A percentile compares a stretch with the other conserved stretches of the same genome.
Conservation (phyloP, 805 yeast species). For the Danielia reshetovae region DNA sequence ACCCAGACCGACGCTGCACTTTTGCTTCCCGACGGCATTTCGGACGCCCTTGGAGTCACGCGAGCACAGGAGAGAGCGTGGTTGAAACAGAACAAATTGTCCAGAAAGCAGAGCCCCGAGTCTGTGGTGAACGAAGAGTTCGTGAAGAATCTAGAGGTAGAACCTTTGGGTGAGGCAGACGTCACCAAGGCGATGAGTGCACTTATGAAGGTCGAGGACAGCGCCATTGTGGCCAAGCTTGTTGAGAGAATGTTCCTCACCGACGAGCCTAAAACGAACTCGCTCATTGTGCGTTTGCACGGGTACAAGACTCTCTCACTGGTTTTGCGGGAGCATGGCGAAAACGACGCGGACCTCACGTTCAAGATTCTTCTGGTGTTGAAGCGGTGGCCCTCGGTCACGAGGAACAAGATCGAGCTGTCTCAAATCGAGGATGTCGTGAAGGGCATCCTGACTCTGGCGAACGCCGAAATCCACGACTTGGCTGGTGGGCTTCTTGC, state of each 20-base stretch:
- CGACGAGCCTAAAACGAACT: constrained; percentile 46
- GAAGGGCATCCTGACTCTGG: constrained; percentile 30
- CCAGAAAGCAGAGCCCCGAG: constrained; percentile 43
- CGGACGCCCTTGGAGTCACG: constrained; percentile 82
- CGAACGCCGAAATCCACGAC: constrained; percentile 24
- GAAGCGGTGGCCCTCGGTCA: constrained; percentile 50
- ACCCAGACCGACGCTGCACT: constrained; percentile 92
- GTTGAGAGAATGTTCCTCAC: constrained; percentile 63
- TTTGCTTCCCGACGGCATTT: constrained; percentile 72
- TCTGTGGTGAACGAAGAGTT: constrained; percentile 61
- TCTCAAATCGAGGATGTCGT: constrained; percentile 70
- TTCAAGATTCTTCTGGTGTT: constrained; percentile 54
- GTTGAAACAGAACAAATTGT: constrained; percentile 56
- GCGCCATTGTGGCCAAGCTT: constrained; percentile 58
- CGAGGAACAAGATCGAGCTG: constrained; percentile 71
- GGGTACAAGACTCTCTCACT: constrained; percentile 79
- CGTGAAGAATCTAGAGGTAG: constrained; percentile 54
- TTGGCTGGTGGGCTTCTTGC: constrained; percentile 46
- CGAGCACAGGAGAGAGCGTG: constrained; percentile 66
- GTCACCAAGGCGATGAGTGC: constrained; percentile 79
- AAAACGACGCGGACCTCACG: constrained; percentile 39
- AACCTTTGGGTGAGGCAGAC: constrained; percentile 50
- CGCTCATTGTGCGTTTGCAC: constrained; percentile 68
- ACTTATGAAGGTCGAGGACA: constrained; percentile 71
- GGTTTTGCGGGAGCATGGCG: constrained; percentile 40